Conservation (phyloP, 495 filamentous ascomycete genomes). For the Neurospora discreta region DNA sequence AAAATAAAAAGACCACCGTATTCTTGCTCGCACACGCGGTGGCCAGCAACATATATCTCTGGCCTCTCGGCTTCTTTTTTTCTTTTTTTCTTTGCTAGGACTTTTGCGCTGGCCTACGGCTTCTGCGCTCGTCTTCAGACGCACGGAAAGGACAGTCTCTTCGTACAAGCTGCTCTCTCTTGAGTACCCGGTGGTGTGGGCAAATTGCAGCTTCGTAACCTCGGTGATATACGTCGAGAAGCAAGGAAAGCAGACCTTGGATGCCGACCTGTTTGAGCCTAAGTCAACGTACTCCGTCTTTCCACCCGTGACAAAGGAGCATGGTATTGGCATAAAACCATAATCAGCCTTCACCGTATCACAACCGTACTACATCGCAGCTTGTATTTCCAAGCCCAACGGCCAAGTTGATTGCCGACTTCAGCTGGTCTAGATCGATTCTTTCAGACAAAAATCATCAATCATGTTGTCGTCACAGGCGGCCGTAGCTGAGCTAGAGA, state of each 20-base stretch:
- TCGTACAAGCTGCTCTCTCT: constrained; percentile 7
- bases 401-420: constrained; percentile 6
- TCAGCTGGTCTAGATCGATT: neutral
- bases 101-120: neutral
- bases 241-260: constrained; percentile 1
- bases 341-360: constrained; percentile 2
- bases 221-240: constrained; percentile 6
- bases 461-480: constrained; percentile 49
- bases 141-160: neutral
- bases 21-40: neutral
- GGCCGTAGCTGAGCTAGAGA: constrained; percentile 82
- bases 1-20: neutral
- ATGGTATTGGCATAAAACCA: constrained; percentile 20
- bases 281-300: constrained; percentile 8
- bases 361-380: constrained; percentile 1
- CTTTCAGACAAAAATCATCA: constrained; percentile 9
- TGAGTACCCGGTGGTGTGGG: neutral
- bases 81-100: neutral
- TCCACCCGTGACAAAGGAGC: constrained; percentile 15
- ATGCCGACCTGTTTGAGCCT: neutral
- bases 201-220: constrained; percentile 16
- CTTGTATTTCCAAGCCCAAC: neutral
- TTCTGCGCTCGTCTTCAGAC: neutral
- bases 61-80: neutral
- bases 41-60: neutral